phyloP scores from a whole-genome alignment of 1,284 basidiomycete genomes.

The Pulveroboletus sp. region DNA sequence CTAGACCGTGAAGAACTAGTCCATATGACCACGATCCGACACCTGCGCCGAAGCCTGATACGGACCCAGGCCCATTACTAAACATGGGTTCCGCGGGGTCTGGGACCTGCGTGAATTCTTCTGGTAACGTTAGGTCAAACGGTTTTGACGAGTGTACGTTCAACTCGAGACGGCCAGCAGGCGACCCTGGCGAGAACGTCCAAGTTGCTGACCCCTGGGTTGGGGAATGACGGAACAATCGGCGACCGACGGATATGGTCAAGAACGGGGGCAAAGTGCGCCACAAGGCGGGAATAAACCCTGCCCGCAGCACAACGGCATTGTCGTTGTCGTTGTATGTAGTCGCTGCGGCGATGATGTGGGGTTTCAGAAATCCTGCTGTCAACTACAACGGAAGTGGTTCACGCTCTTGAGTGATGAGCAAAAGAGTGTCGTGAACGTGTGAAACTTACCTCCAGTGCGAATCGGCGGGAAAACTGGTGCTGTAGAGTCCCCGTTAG shows the following conservation, averaged over 20 bases:
- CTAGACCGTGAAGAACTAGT: conserved; percentile 29
- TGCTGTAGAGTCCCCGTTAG: conserved; percentile 63
- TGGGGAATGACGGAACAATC: conserved; percentile 36
- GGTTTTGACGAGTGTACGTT: conserved; percentile 35
- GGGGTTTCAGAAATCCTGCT: conserved; percentile 38
- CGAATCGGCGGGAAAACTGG: conserved; percentile 59
- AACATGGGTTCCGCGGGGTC: conserved; percentile 26
- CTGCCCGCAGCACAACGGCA: conserved; percentile 25
- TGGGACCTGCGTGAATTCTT: conserved; percentile 25
- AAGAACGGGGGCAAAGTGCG: conserved; percentile 32
- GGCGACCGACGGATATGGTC: conserved; percentile 36
- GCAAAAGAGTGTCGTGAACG: conserved; percentile 25
- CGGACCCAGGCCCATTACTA: conserved; percentile 34
- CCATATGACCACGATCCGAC: conserved; percentile 37
- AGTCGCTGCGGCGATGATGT: conserved; percentile 40
- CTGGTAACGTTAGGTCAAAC: conserved; percentile 33
- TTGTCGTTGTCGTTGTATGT: conserved; percentile 41
- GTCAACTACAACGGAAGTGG: conserved; percentile 30
- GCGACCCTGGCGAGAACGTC: conserved; percentile 30
- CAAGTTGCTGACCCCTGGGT: conserved; percentile 32
- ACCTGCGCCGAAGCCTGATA: conserved; percentile 34
- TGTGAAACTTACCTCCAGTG: conserved; percentile 44
- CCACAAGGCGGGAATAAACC: conserved; percentile 33
- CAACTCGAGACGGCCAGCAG: conserved; percentile 31
- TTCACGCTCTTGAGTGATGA: conserved; percentile 11